Conservation (phyloP, 2,329 filamentous ascomycete species). For the Biscogniauxia marginata region DNA sequence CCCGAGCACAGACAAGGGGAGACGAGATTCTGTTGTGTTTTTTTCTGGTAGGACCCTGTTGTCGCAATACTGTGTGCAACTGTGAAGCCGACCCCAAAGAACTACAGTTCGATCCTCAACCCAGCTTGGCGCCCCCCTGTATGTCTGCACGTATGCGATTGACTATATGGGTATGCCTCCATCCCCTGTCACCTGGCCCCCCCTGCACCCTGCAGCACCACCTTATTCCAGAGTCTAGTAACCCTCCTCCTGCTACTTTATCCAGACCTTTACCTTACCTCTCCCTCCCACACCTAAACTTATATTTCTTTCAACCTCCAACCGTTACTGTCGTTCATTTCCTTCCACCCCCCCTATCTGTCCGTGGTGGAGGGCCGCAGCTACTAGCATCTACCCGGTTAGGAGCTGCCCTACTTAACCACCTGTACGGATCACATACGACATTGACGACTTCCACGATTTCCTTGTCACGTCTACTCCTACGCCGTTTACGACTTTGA, state of each 20-base stretch:
- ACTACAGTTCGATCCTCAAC: conserved; percentile 8
- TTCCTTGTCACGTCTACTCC: conserved; percentile 16
- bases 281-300: conserved; percentile 10
- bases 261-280: conserved; percentile 4
- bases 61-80: conserved; percentile 17
- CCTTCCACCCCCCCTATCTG: conserved; percentile 17
- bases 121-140: background rate
- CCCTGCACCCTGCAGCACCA: conserved; percentile 24
- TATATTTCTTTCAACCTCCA: conserved; percentile 21
- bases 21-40: background rate
- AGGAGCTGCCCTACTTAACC: conserved; percentile 21
- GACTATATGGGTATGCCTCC: conserved; percentile 5
- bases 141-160: conserved; percentile 8
- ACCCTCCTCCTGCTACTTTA: conserved; percentile 7
- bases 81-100: conserved; percentile 11
- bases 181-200: conserved; percentile 11
- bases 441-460: conserved; percentile 18
- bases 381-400: conserved; percentile 24
- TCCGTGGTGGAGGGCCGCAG: conserved; percentile 25
- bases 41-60: background rate
- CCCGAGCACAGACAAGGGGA: conserved; percentile 9
- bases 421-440: conserved; percentile 11
- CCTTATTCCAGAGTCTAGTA: conserved; percentile 18
- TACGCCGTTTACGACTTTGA: conserved; percentile 10
- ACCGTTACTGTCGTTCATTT: conserved; percentile 26